Percentiles rank a stretch among this genome's conserved stretches.
Evolutionary conservation across 257 asterid genomes (phyloP).

Genomic region (Nicotiana attenuata): DNA sequence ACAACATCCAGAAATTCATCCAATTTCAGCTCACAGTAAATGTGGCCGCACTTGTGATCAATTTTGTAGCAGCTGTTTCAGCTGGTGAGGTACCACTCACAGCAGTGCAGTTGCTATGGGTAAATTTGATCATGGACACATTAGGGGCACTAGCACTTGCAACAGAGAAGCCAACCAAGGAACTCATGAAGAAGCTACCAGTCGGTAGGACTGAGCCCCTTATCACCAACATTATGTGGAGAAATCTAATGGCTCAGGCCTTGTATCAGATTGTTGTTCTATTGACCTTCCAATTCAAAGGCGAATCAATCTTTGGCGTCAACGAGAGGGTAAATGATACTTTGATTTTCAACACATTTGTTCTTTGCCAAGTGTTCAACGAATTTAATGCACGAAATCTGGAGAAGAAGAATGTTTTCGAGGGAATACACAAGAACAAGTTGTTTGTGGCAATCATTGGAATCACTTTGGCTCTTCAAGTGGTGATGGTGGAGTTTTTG

Average conservation of each 20-base stretch:
- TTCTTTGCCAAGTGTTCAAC: conserved; percentile 20
- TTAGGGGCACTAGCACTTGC: conserved; percentile 47
- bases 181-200: conserved; percentile 38
- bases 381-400: conserved; percentile 24
- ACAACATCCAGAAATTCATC: conserved; percentile 63
- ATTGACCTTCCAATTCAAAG: conserved; percentile 33
- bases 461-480: conserved; percentile 27
- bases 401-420: conserved; percentile 29
- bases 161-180: conserved; percentile 40
- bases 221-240: conserved; percentile 47
- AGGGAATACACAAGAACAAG: conserved; percentile 23
- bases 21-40: conserved; percentile 62
- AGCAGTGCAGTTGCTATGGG: conserved; percentile 57
- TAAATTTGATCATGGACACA: conserved; percentile 44
- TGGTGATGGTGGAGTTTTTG: conserved; percentile 33
- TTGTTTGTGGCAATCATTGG: conserved; percentile 30
- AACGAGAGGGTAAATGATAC: conserved; percentile 30
- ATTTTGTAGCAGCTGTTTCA: conserved; percentile 54
- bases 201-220: conserved; percentile 40
- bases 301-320: conserved; percentile 27
- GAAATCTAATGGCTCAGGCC: conserved; percentile 42
- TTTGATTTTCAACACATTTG: conserved; percentile 22
- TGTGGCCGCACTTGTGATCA: conserved; percentile 49
- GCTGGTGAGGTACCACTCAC: conserved; percentile 64
- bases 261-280: conserved; percentile 33